Evolutionary conservation across 768 basidiomycete genomes (phyloP).

Genomic region (Tricholoma sp.): DNA sequence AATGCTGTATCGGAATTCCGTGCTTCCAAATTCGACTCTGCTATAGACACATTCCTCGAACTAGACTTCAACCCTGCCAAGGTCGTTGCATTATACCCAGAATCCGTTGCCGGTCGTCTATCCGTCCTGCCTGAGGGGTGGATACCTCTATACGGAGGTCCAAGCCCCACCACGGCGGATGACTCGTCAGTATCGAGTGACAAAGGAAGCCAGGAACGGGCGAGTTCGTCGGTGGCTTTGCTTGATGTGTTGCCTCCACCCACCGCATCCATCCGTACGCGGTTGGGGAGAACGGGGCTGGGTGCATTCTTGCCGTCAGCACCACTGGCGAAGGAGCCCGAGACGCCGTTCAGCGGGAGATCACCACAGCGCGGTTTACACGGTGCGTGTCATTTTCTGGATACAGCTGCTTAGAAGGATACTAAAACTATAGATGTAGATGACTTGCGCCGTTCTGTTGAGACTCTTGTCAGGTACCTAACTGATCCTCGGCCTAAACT

Average conservation of each 20-base stretch:
- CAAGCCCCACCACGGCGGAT: constrained; percentile 26
- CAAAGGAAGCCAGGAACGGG: constrained; percentile 18
- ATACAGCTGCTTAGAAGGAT: not conserved
- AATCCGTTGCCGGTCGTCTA: constrained; percentile 73
- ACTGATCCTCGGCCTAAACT: constrained; percentile 89
- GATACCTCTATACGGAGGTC: constrained; percentile 84
- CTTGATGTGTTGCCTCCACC: constrained; percentile 29
- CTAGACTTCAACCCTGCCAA: constrained; percentile 92
- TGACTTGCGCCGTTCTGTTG: constrained; percentile 67
- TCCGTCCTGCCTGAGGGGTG: constrained; percentile 63
- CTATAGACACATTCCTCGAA: constrained; percentile 83
- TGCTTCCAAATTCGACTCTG: constrained; percentile 60
- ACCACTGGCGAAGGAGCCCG: constrained; percentile 56
- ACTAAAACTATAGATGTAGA: constrained; percentile 33
- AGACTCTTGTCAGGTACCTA: constrained; percentile 82
- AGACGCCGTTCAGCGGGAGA: constrained; percentile 35
- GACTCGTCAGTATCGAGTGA: constrained; percentile 16
- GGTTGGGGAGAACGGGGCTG: constrained; percentile 47
- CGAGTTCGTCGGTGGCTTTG: constrained; percentile 22
- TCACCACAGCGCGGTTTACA: constrained; percentile 26
- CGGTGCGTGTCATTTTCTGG: constrained; percentile 22
- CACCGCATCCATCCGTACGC: constrained; percentile 41
- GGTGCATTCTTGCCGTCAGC: constrained; percentile 43
- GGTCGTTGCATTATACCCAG: constrained; percentile 85
- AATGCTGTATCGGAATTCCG: constrained; percentile 78